These are phyloP conservation scores for Urochloa ruziziensis DNA, from an alignment of 176 grass and related monocot genomes.

Conservation along the genomic window DNA sequence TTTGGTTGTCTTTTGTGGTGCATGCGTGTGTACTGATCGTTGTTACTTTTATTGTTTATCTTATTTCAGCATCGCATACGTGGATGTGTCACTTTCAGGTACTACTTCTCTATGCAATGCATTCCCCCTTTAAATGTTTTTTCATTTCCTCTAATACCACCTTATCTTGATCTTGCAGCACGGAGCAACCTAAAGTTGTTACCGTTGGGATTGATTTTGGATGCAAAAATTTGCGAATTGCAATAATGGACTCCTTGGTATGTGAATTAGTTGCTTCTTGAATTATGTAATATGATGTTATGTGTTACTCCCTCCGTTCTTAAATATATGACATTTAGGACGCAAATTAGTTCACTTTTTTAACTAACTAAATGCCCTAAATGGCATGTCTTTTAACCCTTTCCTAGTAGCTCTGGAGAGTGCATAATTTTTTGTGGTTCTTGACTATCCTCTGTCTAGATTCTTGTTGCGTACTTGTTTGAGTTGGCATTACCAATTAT, in stretches of 20 bases:
- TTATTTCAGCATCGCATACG: neutral
- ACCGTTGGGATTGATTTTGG: neutral
- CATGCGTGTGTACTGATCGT: too few species aligned
- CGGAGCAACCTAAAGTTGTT: neutral
- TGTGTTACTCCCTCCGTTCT: too few species aligned
- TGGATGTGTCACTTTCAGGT: neutral
- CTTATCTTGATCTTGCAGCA: neutral
- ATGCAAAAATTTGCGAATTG: neutral
- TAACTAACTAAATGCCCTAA: too few species aligned
- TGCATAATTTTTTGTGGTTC: neutral
- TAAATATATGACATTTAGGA: too few species aligned
- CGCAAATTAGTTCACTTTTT: too few species aligned
- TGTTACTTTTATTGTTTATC: neutral
- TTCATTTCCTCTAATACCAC: too few species aligned
- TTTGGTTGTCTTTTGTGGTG: too few species aligned
- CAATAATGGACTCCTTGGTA: neutral
- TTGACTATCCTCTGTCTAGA: neutral
- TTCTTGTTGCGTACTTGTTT: neutral
- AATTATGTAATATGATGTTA: neutral
- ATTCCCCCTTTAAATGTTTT: too few species aligned
- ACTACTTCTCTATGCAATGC: neutral
- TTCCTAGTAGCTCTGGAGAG: neutral
- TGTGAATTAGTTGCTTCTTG: neutral
- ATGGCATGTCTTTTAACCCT: neutral
- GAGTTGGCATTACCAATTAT: neutral